A percentile compares a stretch with the other conserved stretches of the same genome.
These are phyloP conservation scores for Tulasnella sp. DNA, from an alignment of 768 basidiomycete genomes.

Conservation along the genomic window DNA sequence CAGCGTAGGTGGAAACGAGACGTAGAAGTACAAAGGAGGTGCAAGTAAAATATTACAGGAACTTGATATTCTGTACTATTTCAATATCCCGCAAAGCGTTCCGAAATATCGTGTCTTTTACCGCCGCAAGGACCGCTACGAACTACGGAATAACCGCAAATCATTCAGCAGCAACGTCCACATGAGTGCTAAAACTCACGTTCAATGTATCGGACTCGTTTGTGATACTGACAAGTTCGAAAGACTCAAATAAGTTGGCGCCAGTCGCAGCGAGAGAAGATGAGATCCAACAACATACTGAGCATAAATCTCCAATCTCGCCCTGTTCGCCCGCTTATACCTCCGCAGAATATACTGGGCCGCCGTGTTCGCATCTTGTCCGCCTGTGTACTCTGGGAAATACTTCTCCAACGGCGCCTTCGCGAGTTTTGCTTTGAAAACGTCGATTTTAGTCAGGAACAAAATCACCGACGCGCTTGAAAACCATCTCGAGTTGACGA, in stretches of 20 bases:
- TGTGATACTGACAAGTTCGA: constrained; percentile 60
- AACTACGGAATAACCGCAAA: not conserved
- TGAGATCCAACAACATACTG: constrained; percentile 58
- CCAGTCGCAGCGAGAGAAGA: not conserved
- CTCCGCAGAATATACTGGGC: constrained; percentile 93
- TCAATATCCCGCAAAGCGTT: not conserved
- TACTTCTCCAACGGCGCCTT: constrained; percentile 51
- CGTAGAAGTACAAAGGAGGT: too few species aligned
- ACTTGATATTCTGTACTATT: too few species aligned
- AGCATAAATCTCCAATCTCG: constrained; percentile 83
- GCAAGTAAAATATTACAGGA: not conserved
- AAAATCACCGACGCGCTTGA: constrained; percentile 41
- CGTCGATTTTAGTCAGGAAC: constrained; percentile 48
- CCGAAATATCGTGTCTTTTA: not conserved
- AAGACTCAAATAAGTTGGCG: not conserved
- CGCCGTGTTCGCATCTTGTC: constrained; percentile 68
- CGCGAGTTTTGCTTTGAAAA: constrained; percentile 54
- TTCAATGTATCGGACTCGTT: constrained; percentile 82
- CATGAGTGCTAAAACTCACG: constrained; percentile 46
- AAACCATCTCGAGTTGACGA: not conserved
- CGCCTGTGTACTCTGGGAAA: constrained; percentile 56
- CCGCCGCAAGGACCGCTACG: not conserved
- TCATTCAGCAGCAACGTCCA: not conserved
- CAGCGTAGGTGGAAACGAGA: too few species aligned
- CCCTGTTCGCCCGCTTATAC: constrained; percentile 92